These are phyloP conservation scores for Botrytis cinerea DNA, from an alignment of 2,329 filamentous ascomycete genomes.

Conservation along the genomic window DNA sequence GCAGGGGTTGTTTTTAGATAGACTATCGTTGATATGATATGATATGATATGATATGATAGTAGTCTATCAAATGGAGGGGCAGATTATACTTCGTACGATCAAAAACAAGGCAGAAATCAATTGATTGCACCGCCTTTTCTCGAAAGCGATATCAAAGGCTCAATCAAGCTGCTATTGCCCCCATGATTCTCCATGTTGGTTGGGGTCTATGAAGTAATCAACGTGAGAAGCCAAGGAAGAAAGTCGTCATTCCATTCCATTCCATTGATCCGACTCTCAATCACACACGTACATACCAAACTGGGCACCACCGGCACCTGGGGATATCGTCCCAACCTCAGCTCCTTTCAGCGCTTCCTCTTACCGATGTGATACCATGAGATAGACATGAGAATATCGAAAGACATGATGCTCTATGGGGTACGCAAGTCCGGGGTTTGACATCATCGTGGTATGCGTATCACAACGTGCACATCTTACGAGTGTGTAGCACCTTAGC, in stretches of 20 bases:
- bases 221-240: not conserved
- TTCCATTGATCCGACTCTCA: not conserved
- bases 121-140: not conserved
- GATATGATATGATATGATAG: not conserved
- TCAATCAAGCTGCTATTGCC: not conserved
- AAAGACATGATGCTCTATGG: not conserved
- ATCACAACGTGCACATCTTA: not conserved
- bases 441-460: not conserved
- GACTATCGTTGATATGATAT: not conserved
- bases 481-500: not conserved
- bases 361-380: not conserved
- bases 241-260: not conserved
- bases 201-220: not conserved
- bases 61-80: not conserved
- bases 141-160: not conserved
- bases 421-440: not conserved
- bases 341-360: not conserved
- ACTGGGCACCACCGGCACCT: not conserved
- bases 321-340: not conserved
- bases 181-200: not conserved
- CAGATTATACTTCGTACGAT: not conserved
- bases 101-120: not conserved
- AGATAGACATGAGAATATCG: not conserved
- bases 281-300: not conserved
- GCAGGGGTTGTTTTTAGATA: slow-evolving; percentile 14